A percentile compares a stretch with the other conserved stretches of the same genome.
Conservation (phyloP, 2,329 filamentous ascomycete species). For the Fusarium keratoplasticum region DNA sequence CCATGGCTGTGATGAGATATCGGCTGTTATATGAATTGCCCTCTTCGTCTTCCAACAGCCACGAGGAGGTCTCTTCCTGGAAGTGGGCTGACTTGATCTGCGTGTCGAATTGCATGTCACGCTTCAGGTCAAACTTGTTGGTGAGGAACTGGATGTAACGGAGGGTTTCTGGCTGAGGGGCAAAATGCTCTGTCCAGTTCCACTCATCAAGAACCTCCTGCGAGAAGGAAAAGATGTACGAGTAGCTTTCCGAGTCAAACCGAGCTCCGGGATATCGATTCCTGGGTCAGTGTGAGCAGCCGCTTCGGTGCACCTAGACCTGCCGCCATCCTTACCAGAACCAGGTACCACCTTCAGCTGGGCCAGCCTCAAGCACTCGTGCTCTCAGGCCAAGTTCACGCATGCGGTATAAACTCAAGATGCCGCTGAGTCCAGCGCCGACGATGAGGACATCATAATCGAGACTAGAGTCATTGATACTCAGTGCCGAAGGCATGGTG, state of each 20-base stretch:
- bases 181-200: conserved; percentile 52
- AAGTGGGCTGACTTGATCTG: conserved; percentile 49
- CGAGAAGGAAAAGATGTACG: conserved; percentile 56
- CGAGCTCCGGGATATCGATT: conserved; percentile 46
- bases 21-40: conserved; percentile 39
- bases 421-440: conserved; percentile 50
- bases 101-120: conserved; percentile 56
- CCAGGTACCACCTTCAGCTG: conserved; percentile 60
- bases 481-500: conserved; percentile 28
- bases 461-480: conserved; percentile 5
- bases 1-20: conserved; percentile 45
- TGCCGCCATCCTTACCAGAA: conserved; percentile 45
- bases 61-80: conserved; percentile 44
- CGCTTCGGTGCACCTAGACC: neutral
- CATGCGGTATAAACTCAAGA: conserved; percentile 56
- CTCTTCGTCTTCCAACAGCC: conserved; percentile 44
- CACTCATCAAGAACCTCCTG: conserved; percentile 53
- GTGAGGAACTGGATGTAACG: conserved; percentile 18
- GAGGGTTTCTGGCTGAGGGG: conserved; percentile 40
- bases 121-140: conserved; percentile 40
- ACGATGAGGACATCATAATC: conserved; percentile 40
- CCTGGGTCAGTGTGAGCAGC: neutral
- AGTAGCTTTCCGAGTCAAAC: conserved; percentile 53
- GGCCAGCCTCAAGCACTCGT: conserved; percentile 54
- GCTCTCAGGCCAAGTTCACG: conserved; percentile 50